Evolutionary conservation across 306 rosid species (phyloP).

Genomic region (Pueraria montana): DNA sequence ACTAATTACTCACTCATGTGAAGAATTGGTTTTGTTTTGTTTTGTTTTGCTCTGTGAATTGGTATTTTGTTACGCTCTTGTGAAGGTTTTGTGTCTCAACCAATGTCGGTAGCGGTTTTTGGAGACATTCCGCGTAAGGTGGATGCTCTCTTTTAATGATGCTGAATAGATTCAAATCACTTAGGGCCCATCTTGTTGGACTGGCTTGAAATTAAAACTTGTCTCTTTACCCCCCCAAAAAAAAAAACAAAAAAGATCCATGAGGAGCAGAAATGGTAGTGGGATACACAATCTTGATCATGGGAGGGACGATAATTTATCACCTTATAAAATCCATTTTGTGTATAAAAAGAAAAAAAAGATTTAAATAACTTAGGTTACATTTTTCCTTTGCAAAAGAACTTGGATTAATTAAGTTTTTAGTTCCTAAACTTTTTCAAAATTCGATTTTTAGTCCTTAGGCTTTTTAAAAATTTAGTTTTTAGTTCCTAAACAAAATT

Average conservation of each 20-base stretch:
- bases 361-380: no score
- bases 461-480: no score
- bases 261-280: not conserved
- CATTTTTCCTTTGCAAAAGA: no score
- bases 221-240: not conserved
- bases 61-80: not conserved
- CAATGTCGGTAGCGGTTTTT: not conserved
- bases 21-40: not conserved
- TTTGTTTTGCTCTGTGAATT: not conserved
- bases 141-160: not conserved
- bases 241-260: not conserved
- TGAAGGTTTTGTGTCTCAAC: not conserved
- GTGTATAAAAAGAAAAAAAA: no score
- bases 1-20: not conserved
- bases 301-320: no score
- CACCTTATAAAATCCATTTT: no score
- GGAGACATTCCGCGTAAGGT: not conserved
- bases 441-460: no score
- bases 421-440: no score
- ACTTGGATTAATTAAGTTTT: no score
- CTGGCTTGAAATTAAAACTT: not conserved
- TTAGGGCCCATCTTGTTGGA: not conserved
- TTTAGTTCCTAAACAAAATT: no score
- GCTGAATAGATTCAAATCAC: not conserved
- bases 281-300: not conserved